A percentile compares a stretch with the other conserved stretches of the same genome.
Evolutionary conservation across 2,329 filamentous ascomycete species (phyloP).

Genomic region (Parastagonospora nodorum): DNA sequence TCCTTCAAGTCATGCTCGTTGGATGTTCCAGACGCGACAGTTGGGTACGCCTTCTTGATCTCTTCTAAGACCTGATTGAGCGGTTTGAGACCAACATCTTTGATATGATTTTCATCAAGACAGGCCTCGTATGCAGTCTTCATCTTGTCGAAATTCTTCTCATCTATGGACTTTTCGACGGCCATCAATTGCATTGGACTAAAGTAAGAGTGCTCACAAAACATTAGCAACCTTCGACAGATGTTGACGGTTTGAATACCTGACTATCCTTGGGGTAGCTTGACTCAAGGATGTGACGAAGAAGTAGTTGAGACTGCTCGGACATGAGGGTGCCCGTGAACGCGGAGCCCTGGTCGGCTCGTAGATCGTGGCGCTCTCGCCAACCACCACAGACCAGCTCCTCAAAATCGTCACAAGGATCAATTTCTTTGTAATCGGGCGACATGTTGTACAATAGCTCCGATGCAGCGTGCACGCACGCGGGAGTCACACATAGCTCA

Average conservation of each 20-base stretch:
- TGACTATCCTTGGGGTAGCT: conserved; percentile 51
- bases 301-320: conserved; percentile 62
- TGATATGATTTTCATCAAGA: conserved; percentile 64
- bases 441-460: conserved; percentile 67
- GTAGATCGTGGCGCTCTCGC: conserved; percentile 66
- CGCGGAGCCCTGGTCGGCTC: conserved; percentile 65
- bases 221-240: neutral
- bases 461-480: conserved; percentile 67
- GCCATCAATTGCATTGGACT: conserved; percentile 46
- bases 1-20: conserved; percentile 43
- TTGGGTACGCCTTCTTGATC: conserved; percentile 43
- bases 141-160: conserved; percentile 69
- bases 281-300: conserved; percentile 68
- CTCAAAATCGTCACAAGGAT: conserved; percentile 73
- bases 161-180: conserved; percentile 54
- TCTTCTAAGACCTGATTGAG: conserved; percentile 61
- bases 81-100: conserved; percentile 60
- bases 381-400: conserved; percentile 71
- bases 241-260: conserved; percentile 8
- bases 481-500: conserved; percentile 59
- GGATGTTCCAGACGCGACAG: neutral
- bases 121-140: conserved; percentile 69
- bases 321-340: conserved; percentile 66
- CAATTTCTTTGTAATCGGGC: conserved; percentile 65
- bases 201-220: conserved; percentile 55